Conservation (phyloP, 1,284 basidiomycete genomes). For the Moesziomyces antarcticus region DNA sequence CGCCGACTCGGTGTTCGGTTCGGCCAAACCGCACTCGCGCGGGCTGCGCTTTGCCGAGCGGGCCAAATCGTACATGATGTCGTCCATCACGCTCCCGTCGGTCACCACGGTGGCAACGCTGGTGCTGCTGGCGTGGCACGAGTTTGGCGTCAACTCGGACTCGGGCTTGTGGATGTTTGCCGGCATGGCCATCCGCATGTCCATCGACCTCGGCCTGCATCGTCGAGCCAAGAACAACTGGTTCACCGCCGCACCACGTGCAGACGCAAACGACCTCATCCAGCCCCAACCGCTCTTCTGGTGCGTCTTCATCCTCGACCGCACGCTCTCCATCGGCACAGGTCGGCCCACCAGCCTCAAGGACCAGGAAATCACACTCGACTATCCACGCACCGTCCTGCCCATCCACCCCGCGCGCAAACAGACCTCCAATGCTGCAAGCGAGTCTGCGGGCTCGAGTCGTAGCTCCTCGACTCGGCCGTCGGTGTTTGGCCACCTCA, state of each 20-base stretch:
- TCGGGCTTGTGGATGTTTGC: conserved; percentile 14
- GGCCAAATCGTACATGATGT: conserved; percentile 13
- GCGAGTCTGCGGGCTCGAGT: not conserved
- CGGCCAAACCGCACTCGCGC: conserved; percentile 4
- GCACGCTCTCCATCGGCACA: conserved; percentile 8
- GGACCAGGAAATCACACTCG: conserved; percentile 13
- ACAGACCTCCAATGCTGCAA: not conserved
- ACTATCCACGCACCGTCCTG: conserved; percentile 1
- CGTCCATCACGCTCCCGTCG: conserved; percentile 8
- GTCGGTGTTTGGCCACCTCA: conserved; percentile 10
- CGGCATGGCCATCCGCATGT: conserved; percentile 13
- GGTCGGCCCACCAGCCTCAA: conserved; percentile 9
- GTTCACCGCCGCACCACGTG: not conserved
- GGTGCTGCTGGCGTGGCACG: conserved; percentile 13
- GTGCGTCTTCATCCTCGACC: conserved; percentile 11
- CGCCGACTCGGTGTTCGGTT: not conserved
- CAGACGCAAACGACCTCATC: conserved; percentile 1
- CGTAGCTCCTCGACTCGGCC: not conserved
- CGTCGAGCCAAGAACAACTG: conserved; percentile 6
- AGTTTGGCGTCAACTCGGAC: conserved; percentile 17
- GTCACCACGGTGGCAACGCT: conserved; percentile 5
- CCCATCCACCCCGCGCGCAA: not conserved
- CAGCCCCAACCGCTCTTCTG: conserved; percentile 7
- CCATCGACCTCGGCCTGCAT: conserved; percentile 11
- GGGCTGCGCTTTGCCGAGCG: conserved; percentile 5